Base-by-base conservation (phyloP, 139 green algal genomes). In the Micromonas commoda region DNA sequence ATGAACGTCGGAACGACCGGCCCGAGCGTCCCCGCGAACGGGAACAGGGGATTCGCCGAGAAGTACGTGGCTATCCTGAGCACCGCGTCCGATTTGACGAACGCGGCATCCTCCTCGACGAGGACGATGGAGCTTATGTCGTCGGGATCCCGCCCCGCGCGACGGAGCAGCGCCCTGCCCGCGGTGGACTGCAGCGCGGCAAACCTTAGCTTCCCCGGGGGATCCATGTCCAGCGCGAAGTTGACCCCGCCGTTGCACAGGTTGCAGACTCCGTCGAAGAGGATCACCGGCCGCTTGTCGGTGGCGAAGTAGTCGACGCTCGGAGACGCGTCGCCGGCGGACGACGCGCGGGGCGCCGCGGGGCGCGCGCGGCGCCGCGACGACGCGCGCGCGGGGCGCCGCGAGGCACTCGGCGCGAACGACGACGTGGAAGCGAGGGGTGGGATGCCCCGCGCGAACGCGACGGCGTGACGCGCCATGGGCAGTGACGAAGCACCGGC, bases 201-300 rank as follows among this genome's bases (percentile, higher is more conserved):
- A 5, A 87, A 80, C 5, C 81, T 32, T 20, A 75, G 23, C 37
- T 38, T 21, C 37, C 68, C 68, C 2, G 23, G 2, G 32, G 73
- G 65, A 72, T 88, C 82, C 26, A 52, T 68, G 35, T 86, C 79
- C 26, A 88, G 68, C 38, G 83, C 72, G 35, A 88, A 84, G 39
- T 88, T 88, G 26, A 88, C 84, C 1, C 79, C 82, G 32, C 79
- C 83, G 76, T 88, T 88, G 76, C 84, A 88, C 65, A 88, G 64
- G 74, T 88, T 88, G 84, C 84, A 88, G 53, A 88, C 83, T 23
- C 84, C 84, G 60, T 83, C 79, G 73, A 70, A 79, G 26, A 79
- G 32, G 23, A 79, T 71, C 0, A 79, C 32, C 20, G 57, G 57
- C 26, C 73, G 73, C 32, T 20, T 1, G 23, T 79, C 73, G 52